Evolutionary conservation across 2,329 filamentous ascomycete species (phyloP), one percentile per base, ranked within the genome.

Genomic region (Colletotrichum sp.): DNA sequence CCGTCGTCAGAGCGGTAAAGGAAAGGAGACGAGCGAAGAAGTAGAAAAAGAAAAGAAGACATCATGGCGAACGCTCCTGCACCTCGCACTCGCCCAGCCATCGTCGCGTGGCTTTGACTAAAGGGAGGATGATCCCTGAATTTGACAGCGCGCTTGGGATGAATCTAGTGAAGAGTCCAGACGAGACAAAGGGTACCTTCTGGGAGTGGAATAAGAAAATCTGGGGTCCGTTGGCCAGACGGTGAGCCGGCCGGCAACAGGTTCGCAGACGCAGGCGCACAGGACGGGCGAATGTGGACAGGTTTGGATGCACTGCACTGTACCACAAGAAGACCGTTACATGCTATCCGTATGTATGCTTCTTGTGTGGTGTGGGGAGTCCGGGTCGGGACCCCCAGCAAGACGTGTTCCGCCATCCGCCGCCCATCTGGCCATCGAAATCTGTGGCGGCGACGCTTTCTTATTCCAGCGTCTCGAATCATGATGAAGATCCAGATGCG

Each of bases 1-100:
- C 36, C 24, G 69, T 67, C 52, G 36, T 57, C 69, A 73, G 73
- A 73, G 70, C 74, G 69, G 55, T 71, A 66, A 64, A 67, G 62
- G 36, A 69, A 49, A 60, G 34, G 62, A 21, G 9, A 26, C 34
- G 34, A 26, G 57, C 66, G 66, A 39, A 65, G 70, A 64, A 70
- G 34, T 63, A 36, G 60, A 69, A 64, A 34, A 32, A 32, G 71
- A 55, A 64, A 44, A 16, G 34, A 68, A 55, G n/a, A 55, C 70
- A 65, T 69, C 74, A 59, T 76, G 70, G 74, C 74, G 71, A 69
- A 76, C 59, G 59, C 69, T 63, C 55, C 70, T 76, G 70, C 74
- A 60, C 32, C 70, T 76, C 64, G 65, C 30, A 66, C 34, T 74
- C 59, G 74, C 59, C 59, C 64, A 74, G 67, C 32, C 64, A 74